Percentiles rank a stretch among this genome's conserved stretches.
phyloP scores from a whole-genome alignment of 768 basidiomycete genomes.

The Pleurotus sapidus region DNA sequence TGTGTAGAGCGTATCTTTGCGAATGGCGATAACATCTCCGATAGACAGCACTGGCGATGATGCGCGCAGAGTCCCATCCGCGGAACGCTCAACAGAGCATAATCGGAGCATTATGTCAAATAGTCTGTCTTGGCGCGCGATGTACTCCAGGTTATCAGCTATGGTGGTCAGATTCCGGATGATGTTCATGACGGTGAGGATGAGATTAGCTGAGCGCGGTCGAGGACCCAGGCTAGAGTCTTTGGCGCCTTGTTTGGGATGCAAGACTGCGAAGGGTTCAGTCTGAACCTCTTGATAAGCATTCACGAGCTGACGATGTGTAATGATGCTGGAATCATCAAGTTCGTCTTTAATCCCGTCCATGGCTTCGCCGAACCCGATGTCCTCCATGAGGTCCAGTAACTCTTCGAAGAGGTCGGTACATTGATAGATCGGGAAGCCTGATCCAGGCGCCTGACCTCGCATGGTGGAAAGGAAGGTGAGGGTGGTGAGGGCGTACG shows the following conservation, averaged over 20 bases:
- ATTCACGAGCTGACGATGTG: conserved; percentile 65
- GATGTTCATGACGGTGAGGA: conserved; percentile 73
- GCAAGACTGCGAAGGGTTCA: conserved; percentile 57
- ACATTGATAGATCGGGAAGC: conserved; percentile 76
- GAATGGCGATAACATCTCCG: conserved; percentile 65
- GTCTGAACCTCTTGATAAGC: conserved; percentile 54
- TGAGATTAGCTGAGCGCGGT: conserved; percentile 65
- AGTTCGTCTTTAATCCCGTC: conserved; percentile 16
- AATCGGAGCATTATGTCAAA: conserved; percentile 68
- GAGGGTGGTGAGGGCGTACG: conserved; percentile 88
- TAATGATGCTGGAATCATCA: conserved; percentile 41
- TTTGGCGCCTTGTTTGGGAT: conserved; percentile 44
- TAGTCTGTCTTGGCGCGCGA: conserved; percentile 63
- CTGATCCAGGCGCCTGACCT: conserved; percentile 56
- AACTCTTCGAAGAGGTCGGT: conserved; percentile 83
- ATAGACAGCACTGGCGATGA: conserved; percentile 63
- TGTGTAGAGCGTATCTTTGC: conserved; percentile 75
- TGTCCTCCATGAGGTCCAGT: conserved; percentile 82
- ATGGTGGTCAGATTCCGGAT: conserved; percentile 84
- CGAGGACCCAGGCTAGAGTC: conserved; percentile 50
- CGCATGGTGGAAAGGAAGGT: conserved; percentile 79
- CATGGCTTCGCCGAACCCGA: conserved; percentile 60
- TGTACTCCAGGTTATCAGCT: conserved; percentile 63
- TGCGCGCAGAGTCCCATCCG: conserved; percentile 34
- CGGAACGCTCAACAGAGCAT: conserved; percentile 44